Conservation (phyloP, 225 moss, liverwort and hornwort genomes). For the Neckera pumila region DNA sequence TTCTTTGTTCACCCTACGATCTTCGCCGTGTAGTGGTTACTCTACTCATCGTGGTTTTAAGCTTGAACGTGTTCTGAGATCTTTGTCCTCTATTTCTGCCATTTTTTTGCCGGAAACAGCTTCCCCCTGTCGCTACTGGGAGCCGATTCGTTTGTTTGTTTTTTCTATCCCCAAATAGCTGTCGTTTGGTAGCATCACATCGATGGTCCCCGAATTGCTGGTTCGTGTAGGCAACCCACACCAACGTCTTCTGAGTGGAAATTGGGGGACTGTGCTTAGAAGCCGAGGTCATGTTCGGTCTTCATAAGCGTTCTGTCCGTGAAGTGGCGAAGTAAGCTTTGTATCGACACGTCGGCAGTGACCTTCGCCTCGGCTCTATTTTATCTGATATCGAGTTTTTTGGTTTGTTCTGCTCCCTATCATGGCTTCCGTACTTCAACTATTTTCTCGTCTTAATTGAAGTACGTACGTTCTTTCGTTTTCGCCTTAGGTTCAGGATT, state of each 20-base stretch:
- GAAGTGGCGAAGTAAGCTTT: neutral
- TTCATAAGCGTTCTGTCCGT: neutral
- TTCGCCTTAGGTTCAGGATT: neutral
- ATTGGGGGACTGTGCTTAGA: neutral
- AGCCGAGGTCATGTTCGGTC: neutral
- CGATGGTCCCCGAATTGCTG: neutral
- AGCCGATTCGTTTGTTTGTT: neutral
- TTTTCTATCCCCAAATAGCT: neutral
- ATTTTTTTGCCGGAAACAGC: neutral
- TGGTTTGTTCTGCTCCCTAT: neutral
- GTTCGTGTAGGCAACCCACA: neutral
- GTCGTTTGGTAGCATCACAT: neutral
- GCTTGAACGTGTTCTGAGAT: neutral
- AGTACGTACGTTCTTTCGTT: neutral
- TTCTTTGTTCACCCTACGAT: neutral
- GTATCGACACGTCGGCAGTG: neutral
- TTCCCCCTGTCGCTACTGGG: neutral
- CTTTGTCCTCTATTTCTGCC: neutral
- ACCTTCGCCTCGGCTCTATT: neutral
- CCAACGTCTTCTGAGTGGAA: neutral
- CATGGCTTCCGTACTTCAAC: neutral
- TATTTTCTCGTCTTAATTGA: neutral
- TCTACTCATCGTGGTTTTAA: neutral
- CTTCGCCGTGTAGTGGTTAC: neutral
- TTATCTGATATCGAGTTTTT: neutral